phyloP scores from a whole-genome alignment of 2,329 filamentous ascomycete species.

The Cladosporium sp. region DNA sequence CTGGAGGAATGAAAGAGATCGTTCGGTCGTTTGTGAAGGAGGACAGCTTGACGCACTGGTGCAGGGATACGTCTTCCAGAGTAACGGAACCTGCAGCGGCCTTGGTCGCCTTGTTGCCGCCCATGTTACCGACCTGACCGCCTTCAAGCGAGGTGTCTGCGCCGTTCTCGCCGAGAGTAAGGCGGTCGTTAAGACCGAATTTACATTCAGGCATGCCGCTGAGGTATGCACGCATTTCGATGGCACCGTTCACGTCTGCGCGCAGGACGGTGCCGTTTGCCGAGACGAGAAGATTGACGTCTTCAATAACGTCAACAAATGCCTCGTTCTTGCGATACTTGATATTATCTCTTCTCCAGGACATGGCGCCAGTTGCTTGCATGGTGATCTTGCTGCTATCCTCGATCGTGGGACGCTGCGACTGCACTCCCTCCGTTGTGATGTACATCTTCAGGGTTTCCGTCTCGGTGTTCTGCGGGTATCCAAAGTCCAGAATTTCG shows the following conservation, averaged over 20 bases:
- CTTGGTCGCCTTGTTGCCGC: slow-evolving; percentile 84
- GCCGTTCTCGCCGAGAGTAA: slow-evolving; percentile 69
- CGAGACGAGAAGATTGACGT: slow-evolving; percentile 99
- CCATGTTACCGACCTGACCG: slow-evolving; percentile 68
- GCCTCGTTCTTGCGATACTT: slow-evolving; percentile 99
- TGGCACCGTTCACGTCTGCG: slow-evolving; percentile 94
- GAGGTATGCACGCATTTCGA: slow-evolving; percentile 97
- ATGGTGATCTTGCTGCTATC: slow-evolving; percentile 98
- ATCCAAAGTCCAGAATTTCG: slow-evolving; percentile 98
- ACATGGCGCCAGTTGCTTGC: slow-evolving; percentile 95
- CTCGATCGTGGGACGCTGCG: slow-evolving; percentile 69
- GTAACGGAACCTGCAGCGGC: slow-evolving; percentile 93
- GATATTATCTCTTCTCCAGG: slow-evolving; percentile 95
- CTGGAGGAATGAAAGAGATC: slow-evolving; percentile 93
- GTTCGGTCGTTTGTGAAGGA: slow-evolving; percentile 96
- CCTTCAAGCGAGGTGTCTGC: slow-evolving; percentile 49
- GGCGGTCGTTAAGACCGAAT: slow-evolving; percentile 92
- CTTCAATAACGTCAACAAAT: slow-evolving; percentile 98
- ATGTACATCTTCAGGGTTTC: slow-evolving; percentile 99
- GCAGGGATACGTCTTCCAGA: slow-evolving; percentile 96
- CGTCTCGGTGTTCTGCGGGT: slow-evolving; percentile 97
- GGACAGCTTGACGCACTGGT: slow-evolving; percentile 95
- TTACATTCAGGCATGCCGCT: slow-evolving; percentile 97
- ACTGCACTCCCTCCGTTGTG: slow-evolving; percentile 97
- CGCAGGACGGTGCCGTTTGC: slow-evolving; percentile 90